A percentile compares a stretch with the other conserved stretches of the same genome.
Conservation (phyloP, 768 basidiomycete species). For the Paxillus involutus region DNA sequence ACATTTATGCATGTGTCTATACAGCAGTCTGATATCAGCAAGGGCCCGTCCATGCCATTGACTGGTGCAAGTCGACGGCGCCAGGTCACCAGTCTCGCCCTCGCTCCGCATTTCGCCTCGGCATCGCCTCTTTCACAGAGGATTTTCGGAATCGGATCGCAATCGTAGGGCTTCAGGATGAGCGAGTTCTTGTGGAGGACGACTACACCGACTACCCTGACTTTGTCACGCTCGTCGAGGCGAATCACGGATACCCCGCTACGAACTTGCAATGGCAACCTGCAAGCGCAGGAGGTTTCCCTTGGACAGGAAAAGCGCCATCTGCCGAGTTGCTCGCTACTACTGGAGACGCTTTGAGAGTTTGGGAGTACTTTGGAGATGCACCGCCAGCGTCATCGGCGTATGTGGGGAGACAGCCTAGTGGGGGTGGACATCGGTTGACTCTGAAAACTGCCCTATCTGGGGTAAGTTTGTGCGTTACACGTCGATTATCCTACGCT, state of each 20-base stretch:
- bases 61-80: slow-evolving; percentile 84
- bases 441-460: slow-evolving; percentile 76
- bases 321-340: slow-evolving; percentile 86
- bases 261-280: slow-evolving; percentile 96
- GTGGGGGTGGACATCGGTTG: slow-evolving; percentile 59
- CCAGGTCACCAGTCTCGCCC: slow-evolving; percentile 72
- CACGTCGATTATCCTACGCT: slow-evolving; percentile 7
- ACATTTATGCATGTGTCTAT: background rate
- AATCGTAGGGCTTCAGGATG: slow-evolving; percentile 77
- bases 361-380: slow-evolving; percentile 87
- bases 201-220: slow-evolving; percentile 82
- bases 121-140: slow-evolving; percentile 82
- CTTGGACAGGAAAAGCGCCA: slow-evolving; percentile 68
- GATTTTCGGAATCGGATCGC: slow-evolving; percentile 83
- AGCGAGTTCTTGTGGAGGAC: slow-evolving; percentile 84
- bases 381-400: slow-evolving; percentile 52
- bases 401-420: slow-evolving; percentile 70
- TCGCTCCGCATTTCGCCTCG: slow-evolving; percentile 80
- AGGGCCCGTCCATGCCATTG: slow-evolving; percentile 87
- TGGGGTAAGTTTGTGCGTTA: slow-evolving; percentile 55
- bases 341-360: slow-evolving; percentile 87
- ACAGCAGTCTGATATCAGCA: slow-evolving; percentile 17
- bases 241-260: slow-evolving; percentile 88
- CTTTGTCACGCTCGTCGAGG: slow-evolving; percentile 83
- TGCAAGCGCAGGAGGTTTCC: slow-evolving; percentile 55